A percentile compares a stretch with the other conserved stretches of the same genome.
Conservation (phyloP, 176 grass and related monocot species). For the Cenchrus americanus region DNA sequence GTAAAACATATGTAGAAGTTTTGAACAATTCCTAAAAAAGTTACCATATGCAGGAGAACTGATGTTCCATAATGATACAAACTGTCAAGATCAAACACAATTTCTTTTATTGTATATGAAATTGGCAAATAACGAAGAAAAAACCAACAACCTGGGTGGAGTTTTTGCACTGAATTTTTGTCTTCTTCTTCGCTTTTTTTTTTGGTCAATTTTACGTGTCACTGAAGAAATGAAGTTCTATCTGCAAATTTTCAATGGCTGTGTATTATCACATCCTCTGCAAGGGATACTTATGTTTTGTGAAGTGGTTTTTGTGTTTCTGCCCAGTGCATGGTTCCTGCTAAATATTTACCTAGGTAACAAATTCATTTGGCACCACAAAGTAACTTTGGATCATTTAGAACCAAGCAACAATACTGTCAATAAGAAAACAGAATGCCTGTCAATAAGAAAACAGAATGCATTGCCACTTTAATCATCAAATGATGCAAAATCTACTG, state of each 20-base stretch:
- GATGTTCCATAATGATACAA: not conserved
- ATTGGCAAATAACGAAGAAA: not conserved
- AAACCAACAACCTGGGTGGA: not conserved
- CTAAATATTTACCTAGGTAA: not conserved
- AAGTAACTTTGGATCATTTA: slow-evolving; percentile 3
- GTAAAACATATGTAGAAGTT: not conserved
- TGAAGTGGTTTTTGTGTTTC: not conserved
- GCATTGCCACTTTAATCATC: not conserved
- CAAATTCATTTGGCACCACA: not conserved
- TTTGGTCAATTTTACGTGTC: not conserved
- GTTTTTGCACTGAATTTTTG: not conserved
- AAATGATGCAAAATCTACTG: slow-evolving; percentile 11
- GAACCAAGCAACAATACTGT: not conserved
- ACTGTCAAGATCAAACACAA: not conserved
- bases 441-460: not conserved
- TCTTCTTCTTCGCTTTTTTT: not conserved
- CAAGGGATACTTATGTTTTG: not conserved
- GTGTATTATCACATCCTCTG: not conserved
- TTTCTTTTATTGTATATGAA: not conserved
- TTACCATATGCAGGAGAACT: not conserved
- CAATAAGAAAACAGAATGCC: not conserved
- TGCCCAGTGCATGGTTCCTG: not conserved
- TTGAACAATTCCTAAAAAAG: slow-evolving; percentile 7
- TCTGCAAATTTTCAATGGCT: not conserved
- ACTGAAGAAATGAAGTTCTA: not conserved